Evolutionary conservation across 495 filamentous ascomycete species (phyloP), one percentile per base, ranked within the genome.

Genomic region (Neurospora hispaniola): DNA sequence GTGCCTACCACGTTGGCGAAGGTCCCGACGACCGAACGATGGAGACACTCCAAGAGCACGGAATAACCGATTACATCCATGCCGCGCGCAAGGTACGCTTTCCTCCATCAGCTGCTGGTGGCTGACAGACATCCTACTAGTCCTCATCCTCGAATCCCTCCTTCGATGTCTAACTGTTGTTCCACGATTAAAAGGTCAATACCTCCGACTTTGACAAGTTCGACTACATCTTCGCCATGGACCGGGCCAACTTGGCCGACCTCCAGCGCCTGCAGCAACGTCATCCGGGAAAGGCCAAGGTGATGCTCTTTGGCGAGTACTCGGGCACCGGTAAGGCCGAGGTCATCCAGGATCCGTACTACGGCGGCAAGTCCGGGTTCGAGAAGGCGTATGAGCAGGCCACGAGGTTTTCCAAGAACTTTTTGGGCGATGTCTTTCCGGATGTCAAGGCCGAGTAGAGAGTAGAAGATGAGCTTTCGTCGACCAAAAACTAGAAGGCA

Each of bases 181-280:
- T 4, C 35, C 35, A 38, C 35, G 35, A 38, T 38, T 38, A 38
- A n/a, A 59, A 82, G 80, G 77, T 83, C 23, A 72, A 75, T 66
- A 71, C 71, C 2, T 78, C 78, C 79, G 85, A 99, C 80, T 97
- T 98, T 76, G 79, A 87, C 31, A 86, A 87, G 6, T 98, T 97
- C 77, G 94, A 98, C 80, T 99, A 95, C 78, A 89, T 99, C 71
- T 86, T 99, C 70, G 94, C 93, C 48, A 99, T 99, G 96, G 96
- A 98, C 79, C 85, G 90, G 42, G 85, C 88, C n/a, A 98, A 98
- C 79, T 81, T 95, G 11, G 81, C 84, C 42, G 90, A 97, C 76
- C 81, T 98, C 73, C 75, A 89, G 74, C 84, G 89, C 39, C 79
- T 91, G 76, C 81, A 85, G 74, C 82, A 84, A 70, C 84, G 88